phyloP scores from a whole-genome alignment of 2,329 filamentous ascomycete genomes.

The Aspergillus amoenus region DNA sequence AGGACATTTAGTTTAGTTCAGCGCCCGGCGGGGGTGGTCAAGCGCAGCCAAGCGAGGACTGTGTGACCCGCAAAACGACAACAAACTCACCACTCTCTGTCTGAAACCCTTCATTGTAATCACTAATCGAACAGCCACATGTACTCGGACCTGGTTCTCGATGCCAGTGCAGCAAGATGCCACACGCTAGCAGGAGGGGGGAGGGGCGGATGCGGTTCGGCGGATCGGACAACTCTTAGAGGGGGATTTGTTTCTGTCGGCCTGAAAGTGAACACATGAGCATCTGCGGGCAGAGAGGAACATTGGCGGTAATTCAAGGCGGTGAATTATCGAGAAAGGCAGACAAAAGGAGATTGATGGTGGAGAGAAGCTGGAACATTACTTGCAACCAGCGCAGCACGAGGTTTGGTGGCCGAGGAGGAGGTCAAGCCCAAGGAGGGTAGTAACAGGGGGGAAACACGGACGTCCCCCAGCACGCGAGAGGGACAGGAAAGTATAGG shows the following conservation, averaged over 20 bases:
- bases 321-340: neutral
- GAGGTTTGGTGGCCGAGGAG: slow-evolving; percentile 2
- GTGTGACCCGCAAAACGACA: neutral
- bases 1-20: slow-evolving; percentile 33
- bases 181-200: slow-evolving; percentile 36
- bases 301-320: slow-evolving; percentile 5
- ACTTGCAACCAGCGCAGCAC: slow-evolving; percentile 13
- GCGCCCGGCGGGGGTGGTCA: slow-evolving; percentile 22
- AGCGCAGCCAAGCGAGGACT: slow-evolving; percentile 17
- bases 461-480: slow-evolving; percentile 15
- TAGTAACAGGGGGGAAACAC: slow-evolving; percentile 13
- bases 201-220: slow-evolving; percentile 13
- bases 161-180: slow-evolving; percentile 36
- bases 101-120: slow-evolving; percentile 93
- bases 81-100: slow-evolving; percentile 84
- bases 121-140: slow-evolving; percentile 34
- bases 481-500: slow-evolving; percentile 18
- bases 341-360: neutral
- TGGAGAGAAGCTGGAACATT: neutral
- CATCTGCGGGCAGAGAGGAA: slow-evolving; percentile 19
- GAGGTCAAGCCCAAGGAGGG: slow-evolving; percentile 8
- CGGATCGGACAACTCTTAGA: slow-evolving; percentile 24
- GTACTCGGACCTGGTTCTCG: slow-evolving; percentile 31
- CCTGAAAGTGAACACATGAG: slow-evolving; percentile 31
- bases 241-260: slow-evolving; percentile 30